These are phyloP conservation scores for Dendrostoma leiphaemia DNA, from an alignment of 2,329 filamentous ascomycete genomes.

Conservation along the genomic window DNA sequence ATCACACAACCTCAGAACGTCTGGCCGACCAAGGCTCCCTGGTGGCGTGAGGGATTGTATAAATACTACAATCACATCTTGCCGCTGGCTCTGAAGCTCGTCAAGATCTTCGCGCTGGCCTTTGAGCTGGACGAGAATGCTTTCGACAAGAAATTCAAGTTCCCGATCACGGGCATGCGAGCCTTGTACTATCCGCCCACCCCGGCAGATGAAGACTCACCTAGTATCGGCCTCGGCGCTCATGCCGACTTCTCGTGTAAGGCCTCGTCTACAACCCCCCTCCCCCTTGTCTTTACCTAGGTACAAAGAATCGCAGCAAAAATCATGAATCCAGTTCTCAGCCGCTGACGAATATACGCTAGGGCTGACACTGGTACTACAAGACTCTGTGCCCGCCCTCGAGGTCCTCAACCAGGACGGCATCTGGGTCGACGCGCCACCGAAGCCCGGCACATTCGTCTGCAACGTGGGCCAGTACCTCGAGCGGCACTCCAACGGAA, in stretches of 20 bases:
- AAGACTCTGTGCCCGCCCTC: constrained; percentile 29
- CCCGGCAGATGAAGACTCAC: constrained; percentile 23
- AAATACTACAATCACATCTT: constrained; percentile 31
- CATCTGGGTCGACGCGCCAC: constrained; percentile 36
- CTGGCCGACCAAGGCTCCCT: constrained; percentile 31
- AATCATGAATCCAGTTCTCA: no score
- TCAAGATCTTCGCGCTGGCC: constrained; percentile 35
- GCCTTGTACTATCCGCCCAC: constrained; percentile 38
- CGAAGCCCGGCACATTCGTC: constrained; percentile 33
- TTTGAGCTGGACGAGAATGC: constrained; percentile 36
- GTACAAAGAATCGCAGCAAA: no score
- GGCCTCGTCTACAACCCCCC: neutral
- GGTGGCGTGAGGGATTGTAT: constrained; percentile 33
- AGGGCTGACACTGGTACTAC: constrained; percentile 37
- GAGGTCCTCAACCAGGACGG: constrained; percentile 41
- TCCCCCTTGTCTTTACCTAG: no score
- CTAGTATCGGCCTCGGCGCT: constrained; percentile 35
- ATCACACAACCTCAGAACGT: constrained; percentile 31
- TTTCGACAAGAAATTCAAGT: constrained; percentile 35
- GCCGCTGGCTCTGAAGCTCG: constrained; percentile 30
- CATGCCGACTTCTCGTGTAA: constrained; percentile 40
- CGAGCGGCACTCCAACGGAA: constrained; percentile 37
- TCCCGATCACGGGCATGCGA: constrained; percentile 40
- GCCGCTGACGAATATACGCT: neutral
- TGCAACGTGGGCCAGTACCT: constrained; percentile 40